Evolutionary conservation across 208 protist species (phyloP).

Genomic region (Angomonas desouzai): DNA sequence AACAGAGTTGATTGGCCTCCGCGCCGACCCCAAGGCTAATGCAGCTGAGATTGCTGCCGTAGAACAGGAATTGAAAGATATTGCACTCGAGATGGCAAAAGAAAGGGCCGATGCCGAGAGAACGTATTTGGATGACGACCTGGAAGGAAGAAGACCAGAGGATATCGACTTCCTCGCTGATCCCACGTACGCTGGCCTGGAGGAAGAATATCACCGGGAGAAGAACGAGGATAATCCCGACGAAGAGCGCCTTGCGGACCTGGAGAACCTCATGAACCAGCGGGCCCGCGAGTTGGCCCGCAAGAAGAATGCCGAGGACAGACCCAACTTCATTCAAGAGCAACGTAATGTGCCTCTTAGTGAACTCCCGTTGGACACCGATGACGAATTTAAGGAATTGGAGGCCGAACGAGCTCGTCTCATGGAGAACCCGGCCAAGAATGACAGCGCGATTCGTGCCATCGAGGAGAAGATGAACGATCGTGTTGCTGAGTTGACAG

Average conservation of each 20-base stretch:
- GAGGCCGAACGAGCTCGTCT: slow-evolving; percentile 61
- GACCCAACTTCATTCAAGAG: slow-evolving; percentile 38
- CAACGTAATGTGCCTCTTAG: slow-evolving; percentile 43
- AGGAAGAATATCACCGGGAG: slow-evolving; percentile 57
- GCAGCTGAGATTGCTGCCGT: slow-evolving; percentile 29
- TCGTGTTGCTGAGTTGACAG: slow-evolving; percentile 54
- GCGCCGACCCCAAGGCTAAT: slow-evolving; percentile 43
- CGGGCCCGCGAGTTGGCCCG: slow-evolving; percentile 59
- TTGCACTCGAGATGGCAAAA: slow-evolving; percentile 55
- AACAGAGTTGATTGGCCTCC: slow-evolving; percentile 39
- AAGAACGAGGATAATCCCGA: slow-evolving; percentile 60
- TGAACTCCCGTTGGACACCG: slow-evolving; percentile 71
- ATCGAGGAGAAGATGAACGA: slow-evolving; percentile 56
- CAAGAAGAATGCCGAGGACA: slow-evolving; percentile 55
- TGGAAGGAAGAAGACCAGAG: slow-evolving; percentile 44
- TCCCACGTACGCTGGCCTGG: slow-evolving; percentile 52
- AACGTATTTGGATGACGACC: slow-evolving; percentile 62
- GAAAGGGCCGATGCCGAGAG: slow-evolving; percentile 49
- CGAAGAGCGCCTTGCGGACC: slow-evolving; percentile 38
- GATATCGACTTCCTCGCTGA: slow-evolving; percentile 61
- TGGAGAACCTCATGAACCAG: slow-evolving; percentile 74
- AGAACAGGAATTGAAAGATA: slow-evolving; percentile 40
- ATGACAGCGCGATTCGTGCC: slow-evolving; percentile 38
- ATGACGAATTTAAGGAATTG: slow-evolving; percentile 54
- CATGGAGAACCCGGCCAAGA: slow-evolving; percentile 43